Evolutionary conservation across 2,329 filamentous ascomycete species (phyloP).

Genomic region (Annulohypoxylon truncatum): DNA sequence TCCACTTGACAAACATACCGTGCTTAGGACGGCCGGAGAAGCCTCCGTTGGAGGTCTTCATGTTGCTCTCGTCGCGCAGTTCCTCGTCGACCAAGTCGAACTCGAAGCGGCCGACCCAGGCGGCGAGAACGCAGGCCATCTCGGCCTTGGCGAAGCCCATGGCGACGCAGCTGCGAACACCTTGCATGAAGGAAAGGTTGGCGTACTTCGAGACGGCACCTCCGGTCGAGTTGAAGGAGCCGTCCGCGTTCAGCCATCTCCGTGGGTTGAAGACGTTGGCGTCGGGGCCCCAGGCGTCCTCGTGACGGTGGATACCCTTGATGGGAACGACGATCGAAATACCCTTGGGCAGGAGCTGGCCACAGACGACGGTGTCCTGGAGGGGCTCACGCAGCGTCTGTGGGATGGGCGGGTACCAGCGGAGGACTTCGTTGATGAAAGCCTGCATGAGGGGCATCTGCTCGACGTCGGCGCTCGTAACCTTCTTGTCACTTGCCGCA

Average conservation of each 20-base stretch:
- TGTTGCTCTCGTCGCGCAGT: constrained; percentile 30
- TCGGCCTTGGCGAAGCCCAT: constrained; percentile 76
- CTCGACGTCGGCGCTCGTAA: constrained; percentile 21
- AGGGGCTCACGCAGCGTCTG: constrained; percentile 31
- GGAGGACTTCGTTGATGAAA: constrained; percentile 30
- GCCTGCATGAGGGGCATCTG: constrained; percentile 36
- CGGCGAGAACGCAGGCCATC: constrained; percentile 65
- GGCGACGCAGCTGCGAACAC: constrained; percentile 66
- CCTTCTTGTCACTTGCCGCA: constrained; percentile 12
- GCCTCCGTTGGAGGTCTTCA: constrained; percentile 29
- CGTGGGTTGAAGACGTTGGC: constrained; percentile 71
- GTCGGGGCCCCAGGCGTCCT: constrained; percentile 70
- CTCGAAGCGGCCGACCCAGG: constrained; percentile 35
- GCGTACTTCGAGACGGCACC: constrained; percentile 66
- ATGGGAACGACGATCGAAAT: constrained; percentile 70
- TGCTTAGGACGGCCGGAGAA: constrained; percentile 30
- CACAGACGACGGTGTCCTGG: constrained; percentile 57
- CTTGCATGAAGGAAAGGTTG: constrained; percentile 68
- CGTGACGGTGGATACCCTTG: constrained; percentile 73
- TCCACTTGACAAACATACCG: constrained; percentile 32
- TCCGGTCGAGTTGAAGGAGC: constrained; percentile 33
- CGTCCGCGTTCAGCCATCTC: constrained; percentile 60
- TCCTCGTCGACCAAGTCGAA: constrained; percentile 28
- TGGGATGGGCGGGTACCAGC: constrained; percentile 40
- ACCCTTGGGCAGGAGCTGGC: constrained; percentile 68